phyloP scores from a whole-genome alignment of 495 filamentous ascomycete species.

The Penicillium psychrofluorescens region DNA sequence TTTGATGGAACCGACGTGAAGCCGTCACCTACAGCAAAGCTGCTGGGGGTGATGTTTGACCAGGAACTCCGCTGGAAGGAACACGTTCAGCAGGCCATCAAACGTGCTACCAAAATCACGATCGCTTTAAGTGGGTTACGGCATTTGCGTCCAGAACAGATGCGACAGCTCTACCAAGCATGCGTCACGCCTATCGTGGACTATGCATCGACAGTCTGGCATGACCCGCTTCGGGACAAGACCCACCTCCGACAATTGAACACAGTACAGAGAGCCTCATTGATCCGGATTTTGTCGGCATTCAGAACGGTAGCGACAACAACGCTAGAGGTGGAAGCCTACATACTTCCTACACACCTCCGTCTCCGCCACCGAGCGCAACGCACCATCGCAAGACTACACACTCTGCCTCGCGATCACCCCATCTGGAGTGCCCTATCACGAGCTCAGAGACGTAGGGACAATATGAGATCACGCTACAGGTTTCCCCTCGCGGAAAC shows the following conservation, averaged over 20 bases:
- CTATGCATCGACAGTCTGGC: conserved; percentile 7
- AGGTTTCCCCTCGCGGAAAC: conserved; percentile 8
- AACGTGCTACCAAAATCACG: conserved; percentile 2
- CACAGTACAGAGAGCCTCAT: conserved; percentile 1
- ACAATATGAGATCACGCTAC: not conserved
- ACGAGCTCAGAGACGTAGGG: conserved; percentile 6
- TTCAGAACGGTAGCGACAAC: conserved; percentile 2
- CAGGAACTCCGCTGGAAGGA: conserved; percentile 11
- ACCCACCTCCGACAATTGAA: conserved; percentile 1
- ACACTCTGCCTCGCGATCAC: too few relatives aligned
- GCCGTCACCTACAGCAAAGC: conserved; percentile 7
- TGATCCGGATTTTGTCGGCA: conserved; percentile 4
- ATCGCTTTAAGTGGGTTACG: conserved; percentile 3
- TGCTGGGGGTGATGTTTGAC: conserved; percentile 13
- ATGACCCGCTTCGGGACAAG: conserved; percentile 4
- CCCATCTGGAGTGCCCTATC: conserved; percentile 1
- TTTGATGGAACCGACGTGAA: conserved; percentile 3
- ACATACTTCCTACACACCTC: not conserved
- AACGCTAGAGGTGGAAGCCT: not conserved
- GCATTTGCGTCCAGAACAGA: conserved; percentile 6
- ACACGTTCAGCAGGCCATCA: conserved; percentile 8
- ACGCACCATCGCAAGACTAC: not conserved
- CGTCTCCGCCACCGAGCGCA: conserved; percentile 1
- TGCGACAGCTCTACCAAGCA: conserved; percentile 9
- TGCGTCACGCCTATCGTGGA: conserved; percentile 3